Evolutionary conservation across 495 filamentous ascomycete genomes (phyloP).

Genomic region (Aspergillus mulundensis): DNA sequence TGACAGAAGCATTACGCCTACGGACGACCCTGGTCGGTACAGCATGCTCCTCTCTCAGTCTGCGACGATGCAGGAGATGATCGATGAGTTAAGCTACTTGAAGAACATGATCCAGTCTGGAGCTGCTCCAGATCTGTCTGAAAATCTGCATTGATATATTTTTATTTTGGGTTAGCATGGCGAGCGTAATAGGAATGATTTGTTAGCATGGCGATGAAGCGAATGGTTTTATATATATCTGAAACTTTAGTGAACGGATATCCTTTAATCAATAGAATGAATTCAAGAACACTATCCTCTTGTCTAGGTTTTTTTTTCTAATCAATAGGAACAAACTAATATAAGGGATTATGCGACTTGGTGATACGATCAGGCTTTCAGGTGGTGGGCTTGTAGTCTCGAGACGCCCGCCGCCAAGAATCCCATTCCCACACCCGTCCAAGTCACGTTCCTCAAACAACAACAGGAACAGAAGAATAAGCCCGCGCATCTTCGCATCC

Average conservation of each 20-base stretch:
- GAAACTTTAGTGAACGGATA: not conserved
- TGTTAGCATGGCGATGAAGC: not conserved
- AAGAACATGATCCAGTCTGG: slow-evolving; percentile 47
- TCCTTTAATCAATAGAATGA: not conserved
- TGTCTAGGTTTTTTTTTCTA: not conserved
- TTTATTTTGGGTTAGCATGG: slow-evolving; percentile 2
- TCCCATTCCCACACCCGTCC: slow-evolving; percentile 20
- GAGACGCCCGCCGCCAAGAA: slow-evolving; percentile 30
- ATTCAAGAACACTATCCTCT: not conserved
- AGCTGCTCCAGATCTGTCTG: slow-evolving; percentile 13
- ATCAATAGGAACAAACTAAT: not conserved
- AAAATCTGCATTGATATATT: not conserved
- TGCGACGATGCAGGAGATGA: slow-evolving; percentile 44
- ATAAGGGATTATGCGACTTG: not conserved
- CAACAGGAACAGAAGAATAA: slow-evolving; percentile 7
- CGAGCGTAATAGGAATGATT: not conserved
- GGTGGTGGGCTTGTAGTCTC: not conserved
- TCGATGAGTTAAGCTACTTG: slow-evolving; percentile 51
- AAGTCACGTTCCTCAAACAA: slow-evolving; percentile 8
- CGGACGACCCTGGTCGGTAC: slow-evolving; percentile 13
- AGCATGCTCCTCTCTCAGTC: slow-evolving; percentile 28
- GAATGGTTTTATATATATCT: not conserved
- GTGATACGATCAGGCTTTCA: too few relatives aligned
- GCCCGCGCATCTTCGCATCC: not conserved
- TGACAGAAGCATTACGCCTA: slow-evolving; percentile 7